Base-by-base conservation (phyloP, 768 basidiomycete species). In the Lentinula detonsa region DNA sequence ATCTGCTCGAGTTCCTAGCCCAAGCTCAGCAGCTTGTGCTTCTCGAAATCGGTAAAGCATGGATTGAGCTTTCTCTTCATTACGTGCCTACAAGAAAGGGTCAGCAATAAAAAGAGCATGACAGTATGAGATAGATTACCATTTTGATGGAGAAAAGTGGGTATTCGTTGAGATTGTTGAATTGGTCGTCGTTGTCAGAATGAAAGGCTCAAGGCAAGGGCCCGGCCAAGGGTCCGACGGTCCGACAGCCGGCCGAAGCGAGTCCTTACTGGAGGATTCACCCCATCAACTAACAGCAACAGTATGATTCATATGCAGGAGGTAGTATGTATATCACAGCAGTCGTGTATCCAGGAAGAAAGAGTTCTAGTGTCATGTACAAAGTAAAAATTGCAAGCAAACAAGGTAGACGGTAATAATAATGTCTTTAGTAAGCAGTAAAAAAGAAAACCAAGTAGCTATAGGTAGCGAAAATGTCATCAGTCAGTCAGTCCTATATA, bases 61-160 rank as follows among this genome's bases (percentile, higher is more conserved):
- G 16, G 90, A 93, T 74, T 96, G 95, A 1, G 95, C 93, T 73
- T 98, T 99, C 75, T 98, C 96, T 73, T 95, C 91, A 88, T 98
- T 98, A 73, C 95, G 90, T 63, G 95, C 95, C 95, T 93, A 67
- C 50, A 73, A 11, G 3, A 23, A n/a, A 48, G 16, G 11, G 8
- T 23, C 10, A 23, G n/a, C 3, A 16, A 43, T 15, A 18, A 16
- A 16, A 1, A 7, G 13, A 6, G 42, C 42, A 43, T 43, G 16
- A 2, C 15, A 15, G n/a, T 21, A n/a, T 18, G 11, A 48, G 1
- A 8, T 23, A 11, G 2, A 3, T 9, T 48, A 48, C 46, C 46
- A 48, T 48, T 23, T 18, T 11, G 21, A 45, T 15, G n/a, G 4
- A 21, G 21, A 5, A 21, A 3, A 21, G 21, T 18, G 5, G 21